Conservation (phyloP, 179 eudicot genomes). For the Pouteria campechiana region DNA sequence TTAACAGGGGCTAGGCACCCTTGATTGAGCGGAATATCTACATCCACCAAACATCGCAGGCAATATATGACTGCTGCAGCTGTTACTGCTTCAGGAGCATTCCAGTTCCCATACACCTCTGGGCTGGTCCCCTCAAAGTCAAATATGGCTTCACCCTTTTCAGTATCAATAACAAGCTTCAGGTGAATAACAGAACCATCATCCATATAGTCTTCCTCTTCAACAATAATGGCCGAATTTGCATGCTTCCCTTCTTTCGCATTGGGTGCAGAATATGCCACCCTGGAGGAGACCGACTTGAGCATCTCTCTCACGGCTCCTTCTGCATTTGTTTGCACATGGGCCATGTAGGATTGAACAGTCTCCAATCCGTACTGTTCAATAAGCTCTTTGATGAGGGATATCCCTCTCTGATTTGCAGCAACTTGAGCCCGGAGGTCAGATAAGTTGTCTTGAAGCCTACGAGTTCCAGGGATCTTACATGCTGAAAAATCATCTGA, state of each 20-base stretch:
- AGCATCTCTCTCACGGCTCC: conserved; percentile 97
- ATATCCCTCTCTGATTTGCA: conserved; percentile 96
- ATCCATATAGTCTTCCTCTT: conserved; percentile 98
- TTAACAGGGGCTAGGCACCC: conserved; percentile 94
- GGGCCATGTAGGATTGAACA: conserved; percentile 86
- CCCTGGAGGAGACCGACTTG: conserved; percentile 56
- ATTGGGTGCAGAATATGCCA: conserved; percentile 21
- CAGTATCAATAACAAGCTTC: conserved; percentile 61
- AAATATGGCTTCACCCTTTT: conserved; percentile 73
- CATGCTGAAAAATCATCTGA: conserved; percentile 44
- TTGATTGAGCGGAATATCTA: conserved; percentile 92
- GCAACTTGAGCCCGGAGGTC: conserved; percentile 97
- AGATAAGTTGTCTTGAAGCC: conserved; percentile 88
- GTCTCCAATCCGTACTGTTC: conserved; percentile 76
- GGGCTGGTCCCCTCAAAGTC: conserved; percentile 86
- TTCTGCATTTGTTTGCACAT: conserved; percentile 89
- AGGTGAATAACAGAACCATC: conserved; percentile 83
- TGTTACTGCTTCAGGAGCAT: conserved; percentile 96
- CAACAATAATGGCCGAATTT: conserved; percentile 40
- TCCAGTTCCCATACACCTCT: conserved; percentile 97
- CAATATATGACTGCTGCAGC: conserved; percentile 95
- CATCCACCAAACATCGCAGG: conserved; percentile 80
- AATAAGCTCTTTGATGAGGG: conserved; percentile 90
- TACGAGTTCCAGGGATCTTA: conserved; percentile 75
- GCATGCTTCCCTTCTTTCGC: conserved; percentile 12